phyloP scores from a whole-genome alignment of 164 flowering plant species.

The Warburgia ugandensis region DNA sequence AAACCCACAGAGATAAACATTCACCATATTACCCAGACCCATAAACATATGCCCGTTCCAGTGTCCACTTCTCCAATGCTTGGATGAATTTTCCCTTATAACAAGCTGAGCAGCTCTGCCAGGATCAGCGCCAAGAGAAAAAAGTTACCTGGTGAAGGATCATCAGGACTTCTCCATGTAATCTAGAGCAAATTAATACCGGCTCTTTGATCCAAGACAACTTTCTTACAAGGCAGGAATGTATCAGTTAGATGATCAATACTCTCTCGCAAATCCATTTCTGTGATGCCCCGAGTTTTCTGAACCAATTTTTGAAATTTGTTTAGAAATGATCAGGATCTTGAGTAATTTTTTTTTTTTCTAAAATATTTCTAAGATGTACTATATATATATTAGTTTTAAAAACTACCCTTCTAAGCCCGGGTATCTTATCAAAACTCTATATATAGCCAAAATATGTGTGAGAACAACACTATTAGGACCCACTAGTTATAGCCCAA shows the following conservation, averaged over 20 bases:
- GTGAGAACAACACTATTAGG: too few relatives aligned
- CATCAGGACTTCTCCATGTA: neutral
- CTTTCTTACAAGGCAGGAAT: neutral
- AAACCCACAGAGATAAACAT: conserved; percentile 32
- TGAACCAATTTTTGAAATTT: too few relatives aligned
- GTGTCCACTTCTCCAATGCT: conserved; percentile 50
- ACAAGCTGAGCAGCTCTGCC: conserved; percentile 26
- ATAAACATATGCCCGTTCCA: conserved; percentile 30
- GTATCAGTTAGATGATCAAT: conserved; percentile 3
- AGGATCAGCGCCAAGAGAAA: neutral
- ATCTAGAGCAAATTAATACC: too few relatives aligned
- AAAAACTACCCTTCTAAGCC: too few relatives aligned
- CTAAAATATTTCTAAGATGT: too few relatives aligned
- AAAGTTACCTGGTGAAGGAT: neutral
- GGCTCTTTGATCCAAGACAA: neutral
- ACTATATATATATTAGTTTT: too few relatives aligned
- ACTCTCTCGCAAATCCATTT: neutral
- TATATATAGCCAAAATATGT: too few relatives aligned
- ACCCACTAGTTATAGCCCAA: too few relatives aligned
- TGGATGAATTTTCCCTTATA: conserved; percentile 18
- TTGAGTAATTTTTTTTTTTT: too few relatives aligned
- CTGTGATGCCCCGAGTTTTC: too few relatives aligned
- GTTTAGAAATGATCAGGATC: too few relatives aligned
- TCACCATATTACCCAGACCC: conserved; percentile 32
- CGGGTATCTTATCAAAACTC: too few relatives aligned